Conservation (phyloP, 2,329 filamentous ascomycete species). For the Monilinia laxa region DNA sequence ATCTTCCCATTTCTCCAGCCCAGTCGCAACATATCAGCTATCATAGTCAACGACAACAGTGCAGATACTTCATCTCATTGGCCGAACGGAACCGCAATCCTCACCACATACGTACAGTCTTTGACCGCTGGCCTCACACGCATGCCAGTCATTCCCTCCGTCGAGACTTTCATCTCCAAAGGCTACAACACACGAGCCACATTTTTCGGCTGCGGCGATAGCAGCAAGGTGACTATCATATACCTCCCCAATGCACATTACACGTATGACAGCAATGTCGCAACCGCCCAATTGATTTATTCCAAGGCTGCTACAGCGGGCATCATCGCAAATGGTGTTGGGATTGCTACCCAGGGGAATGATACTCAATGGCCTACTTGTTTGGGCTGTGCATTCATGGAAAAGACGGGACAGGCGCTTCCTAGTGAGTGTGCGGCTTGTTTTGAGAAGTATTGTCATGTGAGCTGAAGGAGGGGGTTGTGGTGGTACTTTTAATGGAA, state of each 20-base stretch:
- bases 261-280: constrained; percentile 40
- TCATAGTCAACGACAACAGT: constrained; percentile 48
- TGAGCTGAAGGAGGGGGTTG: neutral
- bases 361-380: constrained; percentile 43
- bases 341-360: constrained; percentile 42
- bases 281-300: constrained; percentile 42
- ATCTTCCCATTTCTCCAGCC: constrained; percentile 50
- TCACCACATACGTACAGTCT: constrained; percentile 35
- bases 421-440: constrained; percentile 43
- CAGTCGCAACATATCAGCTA: constrained; percentile 43
- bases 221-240: constrained; percentile 31
- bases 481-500: neutral
- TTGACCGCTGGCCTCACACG: constrained; percentile 35
- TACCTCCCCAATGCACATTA: constrained; percentile 47
- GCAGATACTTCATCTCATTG: constrained; percentile 43
- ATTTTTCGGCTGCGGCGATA: constrained; percentile 48
- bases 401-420: constrained; percentile 39
- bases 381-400: constrained; percentile 46
- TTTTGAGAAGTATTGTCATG: constrained; percentile 45
- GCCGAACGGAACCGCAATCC: constrained; percentile 47
- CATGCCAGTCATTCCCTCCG: constrained; percentile 48
- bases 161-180: constrained; percentile 41
- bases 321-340: constrained; percentile 45
- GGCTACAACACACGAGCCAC: constrained; percentile 34
- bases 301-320: constrained; percentile 40